phyloP scores from a whole-genome alignment of 83 land plant species.

The Diphasiastrum complanatum region DNA sequence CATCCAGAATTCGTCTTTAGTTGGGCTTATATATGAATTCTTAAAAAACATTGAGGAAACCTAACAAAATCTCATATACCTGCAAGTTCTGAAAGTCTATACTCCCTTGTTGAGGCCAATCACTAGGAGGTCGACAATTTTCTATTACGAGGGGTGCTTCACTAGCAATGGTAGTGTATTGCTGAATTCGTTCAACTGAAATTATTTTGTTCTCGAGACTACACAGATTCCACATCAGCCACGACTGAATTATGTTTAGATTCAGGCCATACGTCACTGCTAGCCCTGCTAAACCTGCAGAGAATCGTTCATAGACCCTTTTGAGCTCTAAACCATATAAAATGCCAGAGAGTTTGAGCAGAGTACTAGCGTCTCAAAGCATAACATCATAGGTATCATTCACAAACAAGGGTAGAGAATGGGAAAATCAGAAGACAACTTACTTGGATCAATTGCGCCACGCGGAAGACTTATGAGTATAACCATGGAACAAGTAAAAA shows the following conservation, averaged over 20 bases:
- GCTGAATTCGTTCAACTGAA: conserved; percentile 30
- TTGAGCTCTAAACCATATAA: no score
- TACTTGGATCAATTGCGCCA: conserved; percentile 91
- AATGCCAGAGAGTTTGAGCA: no score
- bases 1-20: no score
- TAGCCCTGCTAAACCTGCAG: conserved; percentile 23
- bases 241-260: conserved; percentile 15
- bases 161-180: conserved; percentile 19
- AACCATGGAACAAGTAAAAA: conserved; percentile 83
- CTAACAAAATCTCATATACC: conserved; percentile 5
- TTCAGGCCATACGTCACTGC: conserved; percentile 28
- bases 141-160: conserved; percentile 25
- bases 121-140: conserved; percentile 15
- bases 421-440: no score
- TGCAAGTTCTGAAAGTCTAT: conserved; percentile 19
- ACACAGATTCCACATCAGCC: conserved; percentile 20
- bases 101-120: conserved; percentile 25
- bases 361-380: no score
- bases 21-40: background rate
- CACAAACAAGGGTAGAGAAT: no score
- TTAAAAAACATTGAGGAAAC: background rate
- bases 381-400: no score
- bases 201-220: conserved; percentile 30
- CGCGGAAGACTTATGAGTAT: conserved; percentile 77
- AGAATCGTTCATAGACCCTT: no score